Base-by-base conservation (phyloP, 306 rosid species). In the Vigna nakashimae region DNA sequence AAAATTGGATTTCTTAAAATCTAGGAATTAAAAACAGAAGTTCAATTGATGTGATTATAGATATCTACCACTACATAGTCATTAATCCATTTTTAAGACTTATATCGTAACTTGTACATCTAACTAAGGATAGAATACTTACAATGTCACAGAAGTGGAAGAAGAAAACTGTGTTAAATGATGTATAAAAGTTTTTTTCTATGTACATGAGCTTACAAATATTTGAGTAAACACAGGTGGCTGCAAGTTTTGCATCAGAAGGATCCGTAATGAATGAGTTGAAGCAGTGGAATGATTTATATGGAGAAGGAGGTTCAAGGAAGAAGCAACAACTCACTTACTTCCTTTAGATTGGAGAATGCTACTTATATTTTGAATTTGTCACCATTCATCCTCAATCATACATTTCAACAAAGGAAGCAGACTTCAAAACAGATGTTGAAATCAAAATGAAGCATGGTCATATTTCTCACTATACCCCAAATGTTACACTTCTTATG, bases 261-360 rank as follows among this genome's bases (percentile, higher is more conserved):
- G 97, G 98, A 77, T 83, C 98, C 4, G 84, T 89, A 14, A 95
- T 95, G 98, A 81, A 56, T 24, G 97, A 95, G 91, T 85, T 95
- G 84, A 89, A 91, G 85, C 96, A 91, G 67, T 95, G 98, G 98
- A 95, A 95, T 46, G 98, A 92, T 0, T 72, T 89, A 53, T 92
- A 89, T 28, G 98, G 98, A 51, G 98, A 92, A 82, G 98, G 98
- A 3, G 98, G 98, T 82, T 88, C 98, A 73, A 89, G 98, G 81
- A 95, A 95, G 90, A 92, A 89, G 86, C 89, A 95, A 62, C 98
- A 95, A 38, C 92, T 91, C 58, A 92, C 98, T 20, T 95, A 95
- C 77, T 95, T 95, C 89, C 88, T 95, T 32, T 95, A 92, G 82
- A 65, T 30, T 73, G 76, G 71, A 50, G 20, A 64, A 32, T 49